A percentile compares a stretch with the other conserved stretches of the same genome.
phyloP scores from a whole-genome alignment of 176 grass and related monocot species.

The Cenchrus purpureus region DNA sequence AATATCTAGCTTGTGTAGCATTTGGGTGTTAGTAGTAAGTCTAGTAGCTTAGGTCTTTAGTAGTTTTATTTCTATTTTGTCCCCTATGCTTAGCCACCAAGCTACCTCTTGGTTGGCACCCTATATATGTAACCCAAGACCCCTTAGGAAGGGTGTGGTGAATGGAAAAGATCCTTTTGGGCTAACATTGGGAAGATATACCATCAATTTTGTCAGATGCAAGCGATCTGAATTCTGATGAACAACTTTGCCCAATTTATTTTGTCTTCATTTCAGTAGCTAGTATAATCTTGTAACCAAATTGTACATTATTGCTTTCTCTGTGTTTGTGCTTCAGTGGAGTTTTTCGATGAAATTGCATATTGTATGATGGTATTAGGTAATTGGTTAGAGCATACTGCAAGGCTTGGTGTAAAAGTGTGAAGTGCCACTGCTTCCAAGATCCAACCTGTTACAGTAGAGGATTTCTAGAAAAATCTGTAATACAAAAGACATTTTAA shows the following conservation, averaged over 20 bases:
- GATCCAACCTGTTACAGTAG: neutral
- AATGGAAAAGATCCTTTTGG: too few relatives aligned
- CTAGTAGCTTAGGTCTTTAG: too few relatives aligned
- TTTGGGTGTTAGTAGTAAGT: neutral
- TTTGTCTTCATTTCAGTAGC: conserved; percentile 1
- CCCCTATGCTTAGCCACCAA: too few relatives aligned
- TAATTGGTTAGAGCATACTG: neutral
- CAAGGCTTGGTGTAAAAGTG: neutral
- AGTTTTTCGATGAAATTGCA: neutral
- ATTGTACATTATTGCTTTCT: neutral
- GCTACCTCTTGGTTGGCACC: too few relatives aligned
- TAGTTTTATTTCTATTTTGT: too few relatives aligned
- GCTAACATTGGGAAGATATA: neutral
- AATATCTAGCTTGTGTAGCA: neutral
- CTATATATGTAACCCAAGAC: too few relatives aligned
- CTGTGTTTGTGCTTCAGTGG: neutral
- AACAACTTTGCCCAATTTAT: conserved; percentile 14
- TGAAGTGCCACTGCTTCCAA: neutral
- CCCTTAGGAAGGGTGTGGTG: too few relatives aligned
- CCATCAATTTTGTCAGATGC: neutral
- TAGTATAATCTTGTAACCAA: neutral
- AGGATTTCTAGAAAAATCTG: neutral
- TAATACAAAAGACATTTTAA: neutral
- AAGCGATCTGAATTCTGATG: neutral
- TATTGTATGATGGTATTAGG: neutral